Base-by-base conservation (phyloP, 768 basidiomycete species). In the Trametes punicea region DNA sequence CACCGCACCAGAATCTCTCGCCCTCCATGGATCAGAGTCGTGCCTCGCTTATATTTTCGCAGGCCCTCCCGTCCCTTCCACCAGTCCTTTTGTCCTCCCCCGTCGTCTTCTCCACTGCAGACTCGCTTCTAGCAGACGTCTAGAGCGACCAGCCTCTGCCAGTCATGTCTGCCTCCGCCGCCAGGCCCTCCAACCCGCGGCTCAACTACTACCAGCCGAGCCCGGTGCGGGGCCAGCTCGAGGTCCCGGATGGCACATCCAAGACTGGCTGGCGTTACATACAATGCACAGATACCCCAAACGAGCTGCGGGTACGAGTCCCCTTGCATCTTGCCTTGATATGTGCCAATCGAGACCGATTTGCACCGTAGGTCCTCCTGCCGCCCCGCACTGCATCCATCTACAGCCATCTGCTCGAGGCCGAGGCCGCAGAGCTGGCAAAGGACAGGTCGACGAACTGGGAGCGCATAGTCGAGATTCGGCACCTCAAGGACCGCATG, bases 401-500 rank as follows among this genome's bases (percentile, higher is more conserved):
- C 67, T 90, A 89, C 61, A 77, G 80, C 57, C 77, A 86, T 58
- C 77, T 90, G 20, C 74, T 89, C 39, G 80, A 80, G 62, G 73
- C 81, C 36, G 88, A 90, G 69, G 70, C 72, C 5, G 71, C 72
- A 25, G 88, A 89, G 64, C 77, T 90, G 20, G 74, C 75, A 38
- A 84, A 81, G 69, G 80, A 81, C 55, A 73, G 73, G 3, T 65
- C 71, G 30, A 75, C 84, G 20, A 79, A 81, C 55, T 88, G 85
- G 86, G 80, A 85, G 45, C 81, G 83, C 59, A 79, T 90, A 64
- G 74, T 87, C 59, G 79, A 88, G 67, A 86, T 90, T 45, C 85
- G 87, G 13, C 87, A 82, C 60, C 75, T 90, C 64, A 90, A 90
- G 73, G 87, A 90, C 67, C 80, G 88, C 56, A 88, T 89, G 87